Conservation (phyloP, 148 eudicot species). For the Rhododendron mucronatum region DNA sequence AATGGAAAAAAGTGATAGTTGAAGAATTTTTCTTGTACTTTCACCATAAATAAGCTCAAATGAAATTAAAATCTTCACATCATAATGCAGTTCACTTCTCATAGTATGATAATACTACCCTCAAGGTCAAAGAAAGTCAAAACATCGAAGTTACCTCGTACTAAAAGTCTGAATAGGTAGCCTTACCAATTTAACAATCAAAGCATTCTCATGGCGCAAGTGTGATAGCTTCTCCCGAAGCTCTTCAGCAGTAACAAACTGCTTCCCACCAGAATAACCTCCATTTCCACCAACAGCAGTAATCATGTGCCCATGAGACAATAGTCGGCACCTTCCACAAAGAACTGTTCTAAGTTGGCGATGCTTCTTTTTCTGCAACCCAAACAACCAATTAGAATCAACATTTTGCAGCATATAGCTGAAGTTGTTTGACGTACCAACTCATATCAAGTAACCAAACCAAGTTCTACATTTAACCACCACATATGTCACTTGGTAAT, state of each 20-base stretch:
- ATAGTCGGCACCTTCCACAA: constrained; percentile 86
- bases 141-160: neutral
- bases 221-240: constrained; percentile 85
- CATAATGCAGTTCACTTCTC: neutral
- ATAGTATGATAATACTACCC: neutral
- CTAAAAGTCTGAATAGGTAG: neutral
- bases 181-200: constrained; percentile 83
- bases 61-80: neutral
- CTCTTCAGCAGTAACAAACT: constrained; percentile 89
- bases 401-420: neutral
- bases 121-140: neutral
- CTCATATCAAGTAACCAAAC: neutral
- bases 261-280: constrained; percentile 94
- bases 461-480: neutral
- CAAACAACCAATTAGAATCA: neutral
- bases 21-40: too few relatives aligned
- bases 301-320: constrained; percentile 96
- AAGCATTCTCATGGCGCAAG: constrained; percentile 84
- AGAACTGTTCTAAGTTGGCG: constrained; percentile 69
- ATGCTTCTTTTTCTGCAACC: constrained; percentile 86
- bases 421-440: neutral
- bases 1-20: too few relatives aligned
- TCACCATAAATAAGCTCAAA: neutral
- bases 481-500: neutral
- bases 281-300: constrained; percentile 99